Percentiles rank a stretch among this genome's conserved stretches.
These are phyloP conservation scores for Knufia fluminis DNA, from an alignment of 2,329 filamentous ascomycete species.

Conservation along the genomic window DNA sequence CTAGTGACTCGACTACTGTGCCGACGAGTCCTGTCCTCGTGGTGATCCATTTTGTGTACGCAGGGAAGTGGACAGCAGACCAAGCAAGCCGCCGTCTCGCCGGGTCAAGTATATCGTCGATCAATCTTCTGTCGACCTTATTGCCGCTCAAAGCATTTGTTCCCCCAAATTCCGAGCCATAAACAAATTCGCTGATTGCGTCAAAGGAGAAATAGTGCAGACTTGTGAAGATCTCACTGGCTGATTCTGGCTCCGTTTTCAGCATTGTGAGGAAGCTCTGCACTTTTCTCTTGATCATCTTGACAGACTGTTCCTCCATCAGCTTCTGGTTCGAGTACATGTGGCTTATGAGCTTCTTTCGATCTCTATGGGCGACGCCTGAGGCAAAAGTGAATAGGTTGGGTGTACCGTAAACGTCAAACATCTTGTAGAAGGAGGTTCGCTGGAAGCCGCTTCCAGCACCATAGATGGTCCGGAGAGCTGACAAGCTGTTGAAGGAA, in stretches of 20 bases:
- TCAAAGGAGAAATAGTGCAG: slow-evolving; percentile 48
- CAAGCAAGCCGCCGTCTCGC: slow-evolving; percentile 39
- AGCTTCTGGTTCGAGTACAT: slow-evolving; percentile 45
- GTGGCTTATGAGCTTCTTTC: slow-evolving; percentile 42
- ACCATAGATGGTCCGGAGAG: slow-evolving; percentile 46
- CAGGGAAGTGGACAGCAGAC: slow-evolving; percentile 40
- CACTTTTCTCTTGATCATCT: slow-evolving; percentile 34
- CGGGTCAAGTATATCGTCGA: slow-evolving; percentile 43
- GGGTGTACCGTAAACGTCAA: slow-evolving; percentile 34
- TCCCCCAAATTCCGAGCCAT: slow-evolving; percentile 35
- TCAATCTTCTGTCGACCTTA: slow-evolving; percentile 31
- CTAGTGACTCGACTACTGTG: slow-evolving; percentile 25
- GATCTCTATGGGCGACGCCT: slow-evolving; percentile 35
- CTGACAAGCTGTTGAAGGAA: slow-evolving; percentile 36
- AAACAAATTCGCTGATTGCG: slow-evolving; percentile 44
- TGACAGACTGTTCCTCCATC: slow-evolving; percentile 26
- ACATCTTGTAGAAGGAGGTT: slow-evolving; percentile 47
- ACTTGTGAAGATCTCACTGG: slow-evolving; percentile 39
- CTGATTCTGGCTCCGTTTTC: slow-evolving; percentile 26
- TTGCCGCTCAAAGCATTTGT: slow-evolving; percentile 37
- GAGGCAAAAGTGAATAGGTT: slow-evolving; percentile 46
- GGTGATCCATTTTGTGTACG: slow-evolving; percentile 42
- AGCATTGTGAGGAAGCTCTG: slow-evolving; percentile 35
- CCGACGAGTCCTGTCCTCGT: slow-evolving; percentile 32
- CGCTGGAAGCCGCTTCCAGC: slow-evolving; percentile 44